These are phyloP conservation scores for Eucalyptus leucophloia DNA, from an alignment of 345 rosid genomes.

Conservation along the genomic window DNA sequence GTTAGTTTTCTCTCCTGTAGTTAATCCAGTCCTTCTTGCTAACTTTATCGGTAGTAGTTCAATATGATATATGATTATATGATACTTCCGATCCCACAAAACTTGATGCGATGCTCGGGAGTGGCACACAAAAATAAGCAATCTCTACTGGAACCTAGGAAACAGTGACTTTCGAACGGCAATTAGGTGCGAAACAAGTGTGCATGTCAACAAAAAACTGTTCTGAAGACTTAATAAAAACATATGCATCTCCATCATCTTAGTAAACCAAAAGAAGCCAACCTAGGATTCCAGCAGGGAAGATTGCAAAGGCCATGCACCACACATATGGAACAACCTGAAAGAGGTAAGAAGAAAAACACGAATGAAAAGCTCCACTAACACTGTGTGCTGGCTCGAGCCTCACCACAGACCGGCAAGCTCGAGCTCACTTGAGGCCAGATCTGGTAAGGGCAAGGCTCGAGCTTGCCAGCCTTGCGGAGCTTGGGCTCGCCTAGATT, in stretches of 20 bases:
- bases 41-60: neutral
- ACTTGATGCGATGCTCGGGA: neutral
- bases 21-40: neutral
- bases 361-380: neutral
- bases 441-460: no score
- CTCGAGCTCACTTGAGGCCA: no score
- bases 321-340: slow-evolving; percentile 59
- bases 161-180: neutral
- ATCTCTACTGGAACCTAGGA: neutral
- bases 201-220: neutral
- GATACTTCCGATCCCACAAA: no score
- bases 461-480: no score
- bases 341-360: neutral
- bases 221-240: neutral
- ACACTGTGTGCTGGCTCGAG: neutral
- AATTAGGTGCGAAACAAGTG: neutral
- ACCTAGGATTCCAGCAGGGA: slow-evolving; percentile 68
- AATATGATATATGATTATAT: neutral
- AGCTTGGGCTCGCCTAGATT: no score
- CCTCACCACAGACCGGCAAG: no score
- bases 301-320: slow-evolving; percentile 56
- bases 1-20: neutral
- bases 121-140: neutral
- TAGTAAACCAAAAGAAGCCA: neutral
- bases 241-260: neutral